These are phyloP conservation scores for Orbilia ellipsospora DNA, from an alignment of 2,329 filamentous ascomycete species.

Conservation along the genomic window DNA sequence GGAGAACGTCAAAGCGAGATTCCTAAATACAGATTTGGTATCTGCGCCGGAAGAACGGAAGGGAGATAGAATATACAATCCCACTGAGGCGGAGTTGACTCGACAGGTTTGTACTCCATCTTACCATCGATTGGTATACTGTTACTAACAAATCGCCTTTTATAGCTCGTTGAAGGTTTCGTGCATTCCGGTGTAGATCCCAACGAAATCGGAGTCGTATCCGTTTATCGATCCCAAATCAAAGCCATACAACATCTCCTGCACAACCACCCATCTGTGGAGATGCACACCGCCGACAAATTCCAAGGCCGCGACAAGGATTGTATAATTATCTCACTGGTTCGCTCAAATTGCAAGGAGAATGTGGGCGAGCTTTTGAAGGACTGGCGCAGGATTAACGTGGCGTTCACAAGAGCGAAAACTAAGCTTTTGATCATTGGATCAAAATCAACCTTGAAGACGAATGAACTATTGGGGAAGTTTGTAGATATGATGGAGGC, in stretches of 20 bases:
- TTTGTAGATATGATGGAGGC: conserved; percentile 82
- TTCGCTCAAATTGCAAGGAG: conserved; percentile 83
- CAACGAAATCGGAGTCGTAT: conserved; percentile 89
- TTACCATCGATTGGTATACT: not conserved
- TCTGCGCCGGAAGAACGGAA: conserved; percentile 76
- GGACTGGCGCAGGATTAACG: conserved; percentile 93
- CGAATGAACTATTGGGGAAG: conserved; percentile 77
- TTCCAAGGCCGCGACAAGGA: conserved; percentile 98
- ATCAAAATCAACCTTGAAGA: conserved; percentile 78
- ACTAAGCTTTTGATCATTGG: conserved; percentile 91
- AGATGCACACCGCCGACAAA: conserved; percentile 96
- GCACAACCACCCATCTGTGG: conserved; percentile 72
- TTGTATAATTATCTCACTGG: conserved; percentile 85
- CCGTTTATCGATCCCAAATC: conserved; percentile 93
- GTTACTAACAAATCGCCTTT: conserved; percentile 14
- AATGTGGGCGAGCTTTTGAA: conserved; percentile 90
- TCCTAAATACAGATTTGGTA: conserved; percentile 88
- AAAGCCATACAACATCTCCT: conserved; percentile 78
- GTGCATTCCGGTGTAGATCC: conserved; percentile 79
- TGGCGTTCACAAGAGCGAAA: conserved; percentile 91
- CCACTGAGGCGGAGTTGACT: conserved; percentile 74
- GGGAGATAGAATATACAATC: conserved; percentile 88
- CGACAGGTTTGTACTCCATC: conserved; percentile 50
- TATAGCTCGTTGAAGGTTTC: conserved; percentile 82
- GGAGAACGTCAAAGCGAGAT: conserved; percentile 73